Evolutionary conservation across 345 rosid species (phyloP).

Genomic region (Dovyalis caffra): DNA sequence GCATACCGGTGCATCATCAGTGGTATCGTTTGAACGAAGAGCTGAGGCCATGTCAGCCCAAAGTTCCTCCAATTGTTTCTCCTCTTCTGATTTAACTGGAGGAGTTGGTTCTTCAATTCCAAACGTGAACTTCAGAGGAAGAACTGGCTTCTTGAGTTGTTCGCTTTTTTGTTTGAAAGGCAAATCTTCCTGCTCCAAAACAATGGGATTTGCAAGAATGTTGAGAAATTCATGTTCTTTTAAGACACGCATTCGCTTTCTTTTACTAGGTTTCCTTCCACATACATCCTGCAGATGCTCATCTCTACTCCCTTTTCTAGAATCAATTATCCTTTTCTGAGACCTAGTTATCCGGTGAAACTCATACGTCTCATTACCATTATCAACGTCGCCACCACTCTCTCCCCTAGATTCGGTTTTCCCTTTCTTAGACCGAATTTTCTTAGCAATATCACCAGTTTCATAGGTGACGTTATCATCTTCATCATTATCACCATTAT

Average conservation of each 20-base stretch:
- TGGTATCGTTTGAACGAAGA: constrained; percentile 29
- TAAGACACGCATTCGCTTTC: too few relatives aligned
- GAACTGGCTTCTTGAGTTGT: constrained; percentile 5
- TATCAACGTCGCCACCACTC: too few relatives aligned
- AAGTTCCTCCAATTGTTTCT: constrained; percentile 42
- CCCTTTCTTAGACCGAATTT: too few relatives aligned
- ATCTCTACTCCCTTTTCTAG: too few relatives aligned
- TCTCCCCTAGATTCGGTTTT: too few relatives aligned
- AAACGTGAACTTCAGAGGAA: constrained; percentile 42
- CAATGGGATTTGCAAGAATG: constrained; percentile 30
- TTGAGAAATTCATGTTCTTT: constrained; percentile 14
- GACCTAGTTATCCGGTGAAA: too few relatives aligned
- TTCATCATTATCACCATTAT: too few relatives aligned
- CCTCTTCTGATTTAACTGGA: constrained; percentile 45
- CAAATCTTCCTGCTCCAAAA: constrained; percentile 8
- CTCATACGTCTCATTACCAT: too few relatives aligned
- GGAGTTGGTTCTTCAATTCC: constrained; percentile 37
- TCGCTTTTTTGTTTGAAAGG: constrained; percentile 8
- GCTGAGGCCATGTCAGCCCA: constrained; percentile 58
- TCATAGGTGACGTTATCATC: too few relatives aligned
- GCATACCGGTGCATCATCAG: constrained; percentile 27
- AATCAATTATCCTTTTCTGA: too few relatives aligned
- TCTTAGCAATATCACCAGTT: too few relatives aligned
- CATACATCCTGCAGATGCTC: constrained; percentile 5
- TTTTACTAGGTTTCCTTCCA: background rate